These are phyloP conservation scores for Paramyrothecium roridum DNA, from an alignment of 2,329 filamentous ascomycete species.

Conservation along the genomic window DNA sequence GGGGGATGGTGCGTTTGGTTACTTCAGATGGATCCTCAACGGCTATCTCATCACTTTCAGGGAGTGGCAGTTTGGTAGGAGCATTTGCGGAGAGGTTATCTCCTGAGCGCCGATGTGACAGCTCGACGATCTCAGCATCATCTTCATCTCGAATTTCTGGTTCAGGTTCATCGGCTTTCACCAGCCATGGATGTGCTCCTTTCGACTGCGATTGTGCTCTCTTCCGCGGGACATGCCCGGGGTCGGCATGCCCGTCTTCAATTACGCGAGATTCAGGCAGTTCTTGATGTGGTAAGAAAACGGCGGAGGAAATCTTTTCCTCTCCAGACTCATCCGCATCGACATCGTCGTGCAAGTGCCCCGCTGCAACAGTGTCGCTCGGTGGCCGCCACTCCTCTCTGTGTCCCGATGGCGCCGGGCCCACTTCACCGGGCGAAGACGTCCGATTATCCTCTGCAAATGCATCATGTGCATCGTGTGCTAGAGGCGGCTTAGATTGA, in stretches of 20 bases:
- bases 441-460: not conserved
- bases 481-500: not conserved
- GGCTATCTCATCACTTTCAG: slow-evolving; percentile 32
- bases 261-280: slow-evolving; percentile 31
- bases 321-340: slow-evolving; percentile 62
- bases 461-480: not conserved
- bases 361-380: slow-evolving; percentile 18
- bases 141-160: slow-evolving; percentile 24
- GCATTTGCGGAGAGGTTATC: not conserved
- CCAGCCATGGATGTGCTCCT: slow-evolving; percentile 47
- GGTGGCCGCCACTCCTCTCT: slow-evolving; percentile 25
- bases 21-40: slow-evolving; percentile 41
- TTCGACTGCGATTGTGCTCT: slow-evolving; percentile 37
- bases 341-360: slow-evolving; percentile 34
- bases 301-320: slow-evolving; percentile 83
- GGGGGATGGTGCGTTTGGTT: slow-evolving; percentile 23
- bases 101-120: not conserved
- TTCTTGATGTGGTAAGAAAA: slow-evolving; percentile 75
- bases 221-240: slow-evolving; percentile 44
- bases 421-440: not conserved
- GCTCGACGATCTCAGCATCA: slow-evolving; percentile 8
- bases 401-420: slow-evolving; percentile 9
- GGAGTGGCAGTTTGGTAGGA: slow-evolving; percentile 16
- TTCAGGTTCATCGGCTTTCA: slow-evolving; percentile 52
- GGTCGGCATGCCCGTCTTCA: slow-evolving; percentile 26